Conservation (phyloP, 306 rosid species). For the Psophocarpus tetragonolobus region DNA sequence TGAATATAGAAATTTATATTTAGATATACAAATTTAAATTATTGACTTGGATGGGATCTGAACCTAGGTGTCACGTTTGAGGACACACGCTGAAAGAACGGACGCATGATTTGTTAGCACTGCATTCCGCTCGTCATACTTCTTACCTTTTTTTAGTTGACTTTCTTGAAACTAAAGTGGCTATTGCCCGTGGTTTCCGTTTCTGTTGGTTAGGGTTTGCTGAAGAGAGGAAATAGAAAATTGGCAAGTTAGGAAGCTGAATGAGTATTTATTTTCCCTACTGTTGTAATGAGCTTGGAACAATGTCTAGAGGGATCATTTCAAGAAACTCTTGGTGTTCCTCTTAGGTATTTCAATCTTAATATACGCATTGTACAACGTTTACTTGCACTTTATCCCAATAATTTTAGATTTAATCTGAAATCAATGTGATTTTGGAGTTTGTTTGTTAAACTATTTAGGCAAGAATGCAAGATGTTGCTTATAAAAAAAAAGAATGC, state of each 20-base stretch:
- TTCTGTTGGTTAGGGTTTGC: neutral
- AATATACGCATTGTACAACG: neutral
- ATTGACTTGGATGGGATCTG: too few relatives aligned
- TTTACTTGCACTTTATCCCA: neutral
- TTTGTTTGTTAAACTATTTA: conserved; percentile 4
- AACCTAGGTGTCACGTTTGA: too few relatives aligned
- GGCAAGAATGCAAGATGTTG: too few relatives aligned
- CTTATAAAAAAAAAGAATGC: too few relatives aligned
- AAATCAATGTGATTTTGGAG: neutral
- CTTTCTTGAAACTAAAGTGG: neutral
- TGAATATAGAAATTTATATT: too few relatives aligned
- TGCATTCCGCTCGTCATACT: neutral
- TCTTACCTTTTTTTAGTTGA: neutral
- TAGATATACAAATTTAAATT: too few relatives aligned
- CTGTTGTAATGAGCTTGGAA: conserved; percentile 2
- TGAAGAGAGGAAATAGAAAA: conserved; percentile 4
- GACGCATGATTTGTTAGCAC: neutral
- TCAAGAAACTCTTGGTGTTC: conserved; percentile 24
- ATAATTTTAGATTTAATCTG: neutral
- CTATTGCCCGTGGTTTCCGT: neutral
- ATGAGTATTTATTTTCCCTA: neutral
- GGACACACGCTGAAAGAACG: too few relatives aligned
- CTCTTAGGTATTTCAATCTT: neutral
- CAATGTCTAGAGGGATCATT: conserved; percentile 1
- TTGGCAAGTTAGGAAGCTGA: conserved; percentile 17